A percentile compares a stretch with the other conserved stretches of the same genome.
Conservation (phyloP, 768 basidiomycete genomes). For the Agrocybe praecox region DNA sequence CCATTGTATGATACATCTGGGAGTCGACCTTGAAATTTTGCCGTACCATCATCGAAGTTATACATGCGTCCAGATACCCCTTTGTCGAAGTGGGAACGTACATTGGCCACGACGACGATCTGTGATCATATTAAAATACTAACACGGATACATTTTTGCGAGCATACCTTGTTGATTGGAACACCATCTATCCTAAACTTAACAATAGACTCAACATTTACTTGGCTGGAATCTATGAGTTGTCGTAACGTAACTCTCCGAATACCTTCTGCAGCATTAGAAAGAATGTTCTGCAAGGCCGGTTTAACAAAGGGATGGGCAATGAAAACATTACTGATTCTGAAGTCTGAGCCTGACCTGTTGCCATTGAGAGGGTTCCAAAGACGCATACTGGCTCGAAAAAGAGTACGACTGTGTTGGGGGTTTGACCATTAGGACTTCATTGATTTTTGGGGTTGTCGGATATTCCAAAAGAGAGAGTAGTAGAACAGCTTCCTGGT, state of each 20-base stretch:
- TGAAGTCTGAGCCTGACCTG: background rate
- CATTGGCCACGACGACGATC: conserved; percentile 24
- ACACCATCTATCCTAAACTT: conserved; percentile 13
- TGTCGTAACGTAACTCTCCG: conserved; percentile 22
- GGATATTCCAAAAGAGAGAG: no score
- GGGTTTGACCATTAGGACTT: background rate
- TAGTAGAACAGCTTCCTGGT: no score
- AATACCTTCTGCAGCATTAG: conserved; percentile 12
- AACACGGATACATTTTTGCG: background rate
- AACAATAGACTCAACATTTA: background rate
- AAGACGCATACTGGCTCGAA: background rate
- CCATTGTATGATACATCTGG: conserved; percentile 1
- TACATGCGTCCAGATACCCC: conserved; percentile 7
- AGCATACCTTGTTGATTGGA: conserved; percentile 16
- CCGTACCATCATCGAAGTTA: conserved; percentile 32
- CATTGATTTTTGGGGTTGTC: no score
- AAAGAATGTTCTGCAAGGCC: conserved; percentile 8
- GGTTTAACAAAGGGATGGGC: background rate
- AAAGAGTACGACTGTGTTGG: background rate
- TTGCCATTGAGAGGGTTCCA: background rate
- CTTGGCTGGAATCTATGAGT: conserved; percentile 12
- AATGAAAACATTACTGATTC: background rate
- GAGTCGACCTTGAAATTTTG: conserved; percentile 22
- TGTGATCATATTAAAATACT: conserved; percentile 6
- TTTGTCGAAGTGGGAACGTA: conserved; percentile 1